Percentiles rank a stretch among this genome's conserved stretches.
Conservation (phyloP, 148 eudicot species). For the Silene latifolia region DNA sequence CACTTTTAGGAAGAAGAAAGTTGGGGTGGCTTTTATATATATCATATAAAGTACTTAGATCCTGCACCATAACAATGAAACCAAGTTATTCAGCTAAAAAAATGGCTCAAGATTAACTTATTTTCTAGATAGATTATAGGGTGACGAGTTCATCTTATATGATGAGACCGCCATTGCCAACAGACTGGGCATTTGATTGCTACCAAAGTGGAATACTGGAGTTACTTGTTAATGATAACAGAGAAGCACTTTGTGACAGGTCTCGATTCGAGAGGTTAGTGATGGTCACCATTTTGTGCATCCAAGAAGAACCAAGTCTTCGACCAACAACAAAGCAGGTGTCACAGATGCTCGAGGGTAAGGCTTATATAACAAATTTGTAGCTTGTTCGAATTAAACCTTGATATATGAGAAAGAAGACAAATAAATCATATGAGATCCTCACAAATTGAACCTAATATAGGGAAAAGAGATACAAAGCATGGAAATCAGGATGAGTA, state of each 20-base stretch:
- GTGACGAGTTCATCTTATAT: no score
- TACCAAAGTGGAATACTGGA: constrained; percentile 22
- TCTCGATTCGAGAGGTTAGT: constrained; percentile 12
- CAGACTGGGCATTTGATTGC: constrained; percentile 48
- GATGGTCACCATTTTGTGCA: constrained; percentile 41
- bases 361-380: no score
- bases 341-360: constrained; percentile 39
- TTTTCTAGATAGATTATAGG: no score
- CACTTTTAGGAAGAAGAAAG: constrained; percentile 92
- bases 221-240: constrained; percentile 12
- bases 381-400: no score
- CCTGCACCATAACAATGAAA: constrained; percentile 45
- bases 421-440: no score
- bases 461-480: no score
- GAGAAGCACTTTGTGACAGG: constrained; percentile 16
- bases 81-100: background rate
- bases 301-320: constrained; percentile 41
- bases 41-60: constrained; percentile 83
- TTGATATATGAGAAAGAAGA: no score
- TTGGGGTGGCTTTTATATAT: constrained; percentile 97
- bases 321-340: constrained; percentile 39
- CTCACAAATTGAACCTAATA: no score
- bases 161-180: no score
- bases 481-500: no score
- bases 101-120: no score